These are phyloP conservation scores for Neofusicoccum laricinum DNA, from an alignment of 2,329 filamentous ascomycete genomes.

Conservation along the genomic window DNA sequence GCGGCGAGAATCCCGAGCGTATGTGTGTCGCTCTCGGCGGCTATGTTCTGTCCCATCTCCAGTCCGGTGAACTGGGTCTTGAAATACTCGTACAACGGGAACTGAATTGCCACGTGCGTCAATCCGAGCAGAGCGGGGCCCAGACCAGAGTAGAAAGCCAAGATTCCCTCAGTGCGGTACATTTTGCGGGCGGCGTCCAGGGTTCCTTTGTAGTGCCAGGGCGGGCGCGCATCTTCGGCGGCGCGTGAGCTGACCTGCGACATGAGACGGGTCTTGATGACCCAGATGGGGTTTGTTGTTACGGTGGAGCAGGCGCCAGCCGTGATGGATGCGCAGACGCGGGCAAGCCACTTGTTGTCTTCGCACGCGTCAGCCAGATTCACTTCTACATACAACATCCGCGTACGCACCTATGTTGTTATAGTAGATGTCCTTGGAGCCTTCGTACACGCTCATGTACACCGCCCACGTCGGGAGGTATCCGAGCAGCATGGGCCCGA, in stretches of 20 bases:
- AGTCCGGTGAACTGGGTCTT: conserved; percentile 87
- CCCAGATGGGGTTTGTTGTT: conserved; percentile 97
- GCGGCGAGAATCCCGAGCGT: conserved; percentile 83
- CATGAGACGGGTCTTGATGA: conserved; percentile 98
- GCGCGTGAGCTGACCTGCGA: conserved; percentile 70
- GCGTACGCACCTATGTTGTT: conserved; percentile 53
- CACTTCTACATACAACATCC: conserved; percentile 30
- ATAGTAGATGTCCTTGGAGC: conserved; percentile 72
- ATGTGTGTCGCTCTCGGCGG: conserved; percentile 60
- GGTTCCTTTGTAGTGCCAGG: conserved; percentile 89
- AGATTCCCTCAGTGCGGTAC: conserved; percentile 84
- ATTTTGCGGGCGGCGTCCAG: conserved; percentile 92
- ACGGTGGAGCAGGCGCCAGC: conserved; percentile 92
- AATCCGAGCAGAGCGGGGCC: conserved; percentile 88
- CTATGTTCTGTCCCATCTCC: conserved; percentile 72
- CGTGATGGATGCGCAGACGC: conserved; percentile 84
- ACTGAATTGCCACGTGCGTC: conserved; percentile 94
- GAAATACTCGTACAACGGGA: conserved; percentile 91
- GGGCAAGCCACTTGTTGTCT: conserved; percentile 76
- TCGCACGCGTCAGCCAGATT: conserved; percentile 35
- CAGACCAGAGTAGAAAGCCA: conserved; percentile 92
- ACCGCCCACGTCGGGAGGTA: conserved; percentile 98
- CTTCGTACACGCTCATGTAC: conserved; percentile 95
- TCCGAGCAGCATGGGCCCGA: conserved; percentile 91
- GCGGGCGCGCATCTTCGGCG: conserved; percentile 57